Evolutionary conservation across 2,329 filamentous ascomycete genomes (phyloP).

Genomic region (Pseudogymnoascus sp.): DNA sequence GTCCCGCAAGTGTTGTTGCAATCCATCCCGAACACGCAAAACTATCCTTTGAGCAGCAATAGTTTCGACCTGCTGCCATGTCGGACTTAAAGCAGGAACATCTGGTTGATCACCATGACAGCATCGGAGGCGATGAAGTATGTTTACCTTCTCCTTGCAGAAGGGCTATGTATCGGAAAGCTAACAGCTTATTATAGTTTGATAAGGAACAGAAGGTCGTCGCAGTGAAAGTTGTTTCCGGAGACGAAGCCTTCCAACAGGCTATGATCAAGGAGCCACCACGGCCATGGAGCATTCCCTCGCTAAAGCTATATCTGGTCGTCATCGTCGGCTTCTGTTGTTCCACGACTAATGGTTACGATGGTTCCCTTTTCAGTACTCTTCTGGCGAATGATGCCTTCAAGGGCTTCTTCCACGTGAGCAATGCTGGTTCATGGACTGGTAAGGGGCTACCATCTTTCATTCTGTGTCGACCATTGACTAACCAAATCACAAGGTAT

Average conservation of each 20-base stretch:
- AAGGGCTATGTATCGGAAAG: too few relatives aligned
- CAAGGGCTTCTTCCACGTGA: conserved; percentile 31
- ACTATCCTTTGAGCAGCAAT: neutral
- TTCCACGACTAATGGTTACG: conserved; percentile 42
- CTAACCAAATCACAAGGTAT: conserved; percentile 28
- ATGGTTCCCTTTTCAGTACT: conserved; percentile 43
- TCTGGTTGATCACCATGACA: neutral
- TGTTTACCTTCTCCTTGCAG: neutral
- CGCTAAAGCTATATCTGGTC: conserved; percentile 36
- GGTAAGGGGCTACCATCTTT: conserved; percentile 15
- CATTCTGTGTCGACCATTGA: neutral
- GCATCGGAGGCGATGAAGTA: neutral
- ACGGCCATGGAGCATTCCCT: conserved; percentile 31
- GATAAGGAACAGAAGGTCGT: conserved; percentile 7
- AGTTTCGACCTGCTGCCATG: neutral
- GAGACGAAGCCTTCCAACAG: conserved; percentile 46
- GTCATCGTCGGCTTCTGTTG: conserved; percentile 42
- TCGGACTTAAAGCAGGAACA: neutral
- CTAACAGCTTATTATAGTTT: neutral
- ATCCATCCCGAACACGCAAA: neutral
- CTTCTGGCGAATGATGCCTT: conserved; percentile 36
- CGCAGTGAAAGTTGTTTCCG: conserved; percentile 38
- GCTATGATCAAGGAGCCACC: conserved; percentile 46
- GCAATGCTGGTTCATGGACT: conserved; percentile 38
- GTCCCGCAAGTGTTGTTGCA: neutral